Conservation (phyloP, 768 basidiomycete species). For the Lentinula detonsa region DNA sequence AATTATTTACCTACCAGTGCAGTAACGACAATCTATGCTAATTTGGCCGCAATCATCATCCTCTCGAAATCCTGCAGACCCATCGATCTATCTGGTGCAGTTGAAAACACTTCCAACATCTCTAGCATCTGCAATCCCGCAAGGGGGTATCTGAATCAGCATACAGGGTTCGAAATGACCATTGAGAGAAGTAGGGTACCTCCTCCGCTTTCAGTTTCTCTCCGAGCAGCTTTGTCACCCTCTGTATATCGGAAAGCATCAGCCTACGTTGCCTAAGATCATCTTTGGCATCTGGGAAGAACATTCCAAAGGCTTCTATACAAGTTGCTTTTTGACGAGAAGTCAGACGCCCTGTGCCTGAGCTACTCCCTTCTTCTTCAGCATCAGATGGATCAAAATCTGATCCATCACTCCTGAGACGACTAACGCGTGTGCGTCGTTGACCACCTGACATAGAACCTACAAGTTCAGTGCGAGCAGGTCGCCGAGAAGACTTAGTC, state of each 20-base stretch:
- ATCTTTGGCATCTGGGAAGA: constrained; percentile 56
- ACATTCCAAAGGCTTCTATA: constrained; percentile 59
- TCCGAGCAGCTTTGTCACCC: constrained; percentile 55
- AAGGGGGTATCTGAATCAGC: too few relatives aligned
- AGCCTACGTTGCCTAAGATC: constrained; percentile 50
- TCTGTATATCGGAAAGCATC: constrained; percentile 59
- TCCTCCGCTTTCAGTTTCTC: constrained; percentile 74
- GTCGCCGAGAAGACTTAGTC: not conserved
- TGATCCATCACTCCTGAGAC: not conserved
- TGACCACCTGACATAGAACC: not conserved
- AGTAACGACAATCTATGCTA: constrained; percentile 27
- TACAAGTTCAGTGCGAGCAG: not conserved
- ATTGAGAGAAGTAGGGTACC: constrained; percentile 26
- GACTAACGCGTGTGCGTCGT: not conserved
- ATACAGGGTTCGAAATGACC: not conserved
- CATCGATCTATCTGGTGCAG: constrained; percentile 63
- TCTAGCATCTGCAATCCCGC: constrained; percentile 52
- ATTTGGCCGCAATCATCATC: constrained; percentile 64
- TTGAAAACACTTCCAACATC: constrained; percentile 76
- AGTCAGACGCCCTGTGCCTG: constrained; percentile 26
- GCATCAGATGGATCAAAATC: not conserved
- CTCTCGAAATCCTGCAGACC: constrained; percentile 61
- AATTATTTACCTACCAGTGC: too few relatives aligned
- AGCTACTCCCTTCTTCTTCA: not conserved
- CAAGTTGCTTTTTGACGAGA: constrained; percentile 47